Conservation (phyloP, 2,329 filamentous ascomycete species). For the Cytospora chrysosperma region DNA sequence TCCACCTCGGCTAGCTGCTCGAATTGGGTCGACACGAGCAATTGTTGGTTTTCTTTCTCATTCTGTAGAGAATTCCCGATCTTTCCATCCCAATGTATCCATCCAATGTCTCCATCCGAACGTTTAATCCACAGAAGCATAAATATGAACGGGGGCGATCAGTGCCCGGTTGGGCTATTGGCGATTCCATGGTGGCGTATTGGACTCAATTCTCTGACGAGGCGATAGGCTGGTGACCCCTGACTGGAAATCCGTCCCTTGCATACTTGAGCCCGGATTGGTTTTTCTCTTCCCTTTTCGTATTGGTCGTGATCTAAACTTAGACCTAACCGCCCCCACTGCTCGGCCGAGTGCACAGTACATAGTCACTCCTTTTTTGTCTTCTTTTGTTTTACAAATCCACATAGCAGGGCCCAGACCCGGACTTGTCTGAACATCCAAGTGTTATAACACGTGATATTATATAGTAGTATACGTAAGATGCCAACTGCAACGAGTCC, state of each 20-base stretch:
- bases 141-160: background rate
- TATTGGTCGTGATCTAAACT: background rate
- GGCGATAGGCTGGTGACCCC: background rate
- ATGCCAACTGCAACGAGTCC: background rate
- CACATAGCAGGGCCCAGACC: background rate
- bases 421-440: background rate
- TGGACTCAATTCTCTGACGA: background rate
- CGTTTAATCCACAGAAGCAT: background rate
- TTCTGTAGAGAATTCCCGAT: background rate
- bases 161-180: background rate
- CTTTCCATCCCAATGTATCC: no score
- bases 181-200: background rate
- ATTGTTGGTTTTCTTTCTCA: background rate
- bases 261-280: background rate
- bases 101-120: no score
- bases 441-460: background rate
- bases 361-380: background rate
- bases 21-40: background rate
- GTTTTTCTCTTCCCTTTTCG: background rate
- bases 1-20: background rate
- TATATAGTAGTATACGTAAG: background rate
- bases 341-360: background rate
- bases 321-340: background rate
- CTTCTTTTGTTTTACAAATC: background rate
- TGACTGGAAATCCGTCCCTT: background rate